A percentile compares a stretch with the other conserved stretches of the same genome.
Conservation (phyloP, 139 green algal species). For the Micractinium sp. region DNA sequence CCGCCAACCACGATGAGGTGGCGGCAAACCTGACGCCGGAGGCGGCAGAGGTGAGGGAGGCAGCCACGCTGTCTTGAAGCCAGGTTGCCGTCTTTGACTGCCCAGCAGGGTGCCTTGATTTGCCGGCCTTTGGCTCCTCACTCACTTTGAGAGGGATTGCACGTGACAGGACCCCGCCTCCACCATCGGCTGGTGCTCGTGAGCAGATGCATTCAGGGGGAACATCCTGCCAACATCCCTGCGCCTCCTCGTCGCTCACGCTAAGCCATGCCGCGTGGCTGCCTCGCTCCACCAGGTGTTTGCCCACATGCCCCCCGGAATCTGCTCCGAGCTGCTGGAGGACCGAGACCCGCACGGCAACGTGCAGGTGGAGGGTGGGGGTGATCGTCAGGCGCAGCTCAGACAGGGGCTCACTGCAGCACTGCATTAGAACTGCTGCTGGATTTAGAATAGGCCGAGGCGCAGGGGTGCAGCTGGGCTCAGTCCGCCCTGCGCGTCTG, state of each 20-base stretch:
- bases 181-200: no score
- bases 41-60: not conserved
- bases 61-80: not conserved
- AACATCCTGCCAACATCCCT: not conserved
- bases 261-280: not conserved
- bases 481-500: no score
- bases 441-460: no score
- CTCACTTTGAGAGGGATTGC: no score
- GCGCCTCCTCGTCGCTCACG: no score
- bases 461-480: no score
- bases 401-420: no score
- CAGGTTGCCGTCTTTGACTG: not conserved
- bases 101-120: not conserved
- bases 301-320: constrained; percentile 41
- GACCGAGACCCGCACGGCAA: constrained; percentile 78
- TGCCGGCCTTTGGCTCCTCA: no score
- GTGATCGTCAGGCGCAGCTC: no score
- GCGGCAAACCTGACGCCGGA: constrained; percentile 8
- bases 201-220: not conserved
- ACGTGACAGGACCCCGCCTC: no score
- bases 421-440: no score
- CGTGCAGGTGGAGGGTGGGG: constrained; percentile 47
- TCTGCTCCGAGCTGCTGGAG: constrained; percentile 62
- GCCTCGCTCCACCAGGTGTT: constrained; percentile 37
- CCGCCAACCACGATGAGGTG: not conserved